These are phyloP conservation scores for Coemansia sp. DNA, from an alignment of 192 early-diverging fungal genomes.

Conservation along the genomic window DNA sequence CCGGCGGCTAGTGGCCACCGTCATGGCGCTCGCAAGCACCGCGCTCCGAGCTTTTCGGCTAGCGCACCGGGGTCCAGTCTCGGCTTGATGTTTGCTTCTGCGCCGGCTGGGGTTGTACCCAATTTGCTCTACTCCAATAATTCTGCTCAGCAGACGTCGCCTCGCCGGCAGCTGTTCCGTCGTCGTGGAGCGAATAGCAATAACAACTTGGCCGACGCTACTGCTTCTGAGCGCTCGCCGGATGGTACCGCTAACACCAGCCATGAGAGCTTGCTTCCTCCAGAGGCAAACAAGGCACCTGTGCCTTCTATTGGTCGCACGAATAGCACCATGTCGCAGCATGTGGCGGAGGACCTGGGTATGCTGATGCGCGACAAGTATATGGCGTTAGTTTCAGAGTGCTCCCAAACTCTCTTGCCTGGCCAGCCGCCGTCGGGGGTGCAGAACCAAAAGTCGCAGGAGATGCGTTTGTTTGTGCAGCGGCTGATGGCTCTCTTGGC, in stretches of 20 bases:
- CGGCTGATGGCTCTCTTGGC: slow-evolving; percentile 17
- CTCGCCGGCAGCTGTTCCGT: slow-evolving; percentile 42
- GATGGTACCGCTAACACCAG: not conserved
- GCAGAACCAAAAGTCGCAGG: slow-evolving; percentile 8
- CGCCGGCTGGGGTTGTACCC: not conserved
- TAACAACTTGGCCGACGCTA: not conserved
- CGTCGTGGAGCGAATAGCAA: slow-evolving; percentile 23
- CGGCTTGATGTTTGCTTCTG: slow-evolving; percentile 46
- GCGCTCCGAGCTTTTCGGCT: slow-evolving; percentile 19
- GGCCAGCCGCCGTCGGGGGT: not conserved
- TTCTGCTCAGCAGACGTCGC: slow-evolving; percentile 14
- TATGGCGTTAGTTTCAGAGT: slow-evolving; percentile 25
- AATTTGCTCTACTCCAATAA: not conserved
- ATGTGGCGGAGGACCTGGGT: not conserved
- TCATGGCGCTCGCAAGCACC: slow-evolving; percentile 14
- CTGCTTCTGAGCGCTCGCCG: not conserved
- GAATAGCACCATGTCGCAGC: not conserved
- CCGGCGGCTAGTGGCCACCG: slow-evolving; percentile 10
- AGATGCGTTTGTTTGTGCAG: slow-evolving; percentile 28
- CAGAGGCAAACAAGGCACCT: not conserved
- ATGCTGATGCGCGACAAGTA: slow-evolving; percentile 24
- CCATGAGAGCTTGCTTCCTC: not conserved
- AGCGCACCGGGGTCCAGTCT: slow-evolving; percentile 34
- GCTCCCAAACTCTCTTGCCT: slow-evolving; percentile 14
- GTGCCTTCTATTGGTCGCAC: not conserved